These are phyloP conservation scores for Aspergillus neoniger DNA, from an alignment of 2,329 filamentous ascomycete species.

Conservation along the genomic window DNA sequence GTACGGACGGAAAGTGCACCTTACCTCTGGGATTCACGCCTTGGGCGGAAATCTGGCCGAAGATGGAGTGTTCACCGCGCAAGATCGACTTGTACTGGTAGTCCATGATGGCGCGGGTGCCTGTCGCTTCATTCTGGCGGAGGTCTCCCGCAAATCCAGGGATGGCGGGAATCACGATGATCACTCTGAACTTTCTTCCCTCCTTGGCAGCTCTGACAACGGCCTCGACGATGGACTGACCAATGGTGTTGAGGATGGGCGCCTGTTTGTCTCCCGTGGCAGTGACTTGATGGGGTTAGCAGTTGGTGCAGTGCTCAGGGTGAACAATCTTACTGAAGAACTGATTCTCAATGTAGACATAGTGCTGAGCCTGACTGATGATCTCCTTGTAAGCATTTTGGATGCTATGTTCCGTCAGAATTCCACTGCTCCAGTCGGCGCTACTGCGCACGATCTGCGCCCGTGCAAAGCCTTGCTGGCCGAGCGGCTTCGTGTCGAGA, in stretches of 20 bases:
- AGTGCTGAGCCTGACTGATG: slow-evolving; percentile 86
- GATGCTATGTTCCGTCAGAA: slow-evolving; percentile 80
- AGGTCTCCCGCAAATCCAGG: slow-evolving; percentile 94
- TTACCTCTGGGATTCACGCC: slow-evolving; percentile 69
- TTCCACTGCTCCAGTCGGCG: slow-evolving; percentile 90
- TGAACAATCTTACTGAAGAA: slow-evolving; percentile 71
- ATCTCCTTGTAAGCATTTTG: slow-evolving; percentile 82
- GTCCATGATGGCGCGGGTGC: slow-evolving; percentile 95
- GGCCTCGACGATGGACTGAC: slow-evolving; percentile 86
- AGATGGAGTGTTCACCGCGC: slow-evolving; percentile 88
- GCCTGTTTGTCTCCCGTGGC: slow-evolving; percentile 85
- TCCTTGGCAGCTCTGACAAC: slow-evolving; percentile 79
- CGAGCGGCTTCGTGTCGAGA: slow-evolving; percentile 63
- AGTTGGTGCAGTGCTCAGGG: neutral
- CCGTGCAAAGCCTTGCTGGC: slow-evolving; percentile 71
- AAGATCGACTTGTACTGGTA: slow-evolving; percentile 97
- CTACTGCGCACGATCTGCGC: slow-evolving; percentile 89
- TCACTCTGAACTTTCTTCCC: slow-evolving; percentile 83
- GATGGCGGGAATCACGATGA: slow-evolving; percentile 85
- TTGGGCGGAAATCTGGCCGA: slow-evolving; percentile 70
- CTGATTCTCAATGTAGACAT: slow-evolving; percentile 97
- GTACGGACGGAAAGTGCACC: slow-evolving; percentile 13
- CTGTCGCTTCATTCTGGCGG: slow-evolving; percentile 75
- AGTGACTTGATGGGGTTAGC: slow-evolving; percentile 57
- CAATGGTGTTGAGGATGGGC: slow-evolving; percentile 86